A percentile compares a stretch with the other conserved stretches of the same genome.
Evolutionary conservation across 2,329 filamentous ascomycete species (phyloP).

Genomic region (Sclerotinia subarctica): DNA sequence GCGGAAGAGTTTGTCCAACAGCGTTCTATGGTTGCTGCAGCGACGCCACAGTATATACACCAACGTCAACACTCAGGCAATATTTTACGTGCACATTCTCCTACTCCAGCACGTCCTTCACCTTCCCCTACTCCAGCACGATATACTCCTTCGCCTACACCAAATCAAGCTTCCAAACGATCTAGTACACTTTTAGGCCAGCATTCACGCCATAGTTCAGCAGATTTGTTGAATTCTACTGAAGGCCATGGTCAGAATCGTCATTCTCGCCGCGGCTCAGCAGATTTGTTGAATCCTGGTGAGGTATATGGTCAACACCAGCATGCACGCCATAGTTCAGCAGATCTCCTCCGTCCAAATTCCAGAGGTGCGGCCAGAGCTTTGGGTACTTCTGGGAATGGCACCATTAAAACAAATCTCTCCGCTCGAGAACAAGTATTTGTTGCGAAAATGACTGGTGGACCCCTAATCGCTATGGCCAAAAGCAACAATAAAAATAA

Average conservation of each 20-base stretch:
- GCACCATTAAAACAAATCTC: constrained; percentile 58
- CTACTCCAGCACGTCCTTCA: constrained; percentile 45
- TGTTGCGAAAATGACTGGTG: constrained; percentile 76
- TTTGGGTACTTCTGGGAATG: constrained; percentile 34
- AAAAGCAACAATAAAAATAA: constrained; percentile 41
- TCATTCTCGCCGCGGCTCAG: constrained; percentile 1
- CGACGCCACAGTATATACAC: constrained; percentile 57
- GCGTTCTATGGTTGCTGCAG: constrained; percentile 57
- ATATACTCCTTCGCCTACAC: constrained; percentile 37
- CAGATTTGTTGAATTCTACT: constrained; percentile 14
- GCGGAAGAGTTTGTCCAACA: constrained; percentile 83
- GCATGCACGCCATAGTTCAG: constrained; percentile 49
- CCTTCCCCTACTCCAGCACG: constrained; percentile 5
- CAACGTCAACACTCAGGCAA: constrained; percentile 55
- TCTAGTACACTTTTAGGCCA: constrained; percentile 42
- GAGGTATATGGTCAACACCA: constrained; percentile 37
- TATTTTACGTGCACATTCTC: constrained; percentile 43
- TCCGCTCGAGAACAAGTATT: constrained; percentile 87
- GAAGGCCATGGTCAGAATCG: background rate
- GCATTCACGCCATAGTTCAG: constrained; percentile 43
- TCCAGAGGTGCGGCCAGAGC: constrained; percentile 56
- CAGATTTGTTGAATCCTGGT: constrained; percentile 36
- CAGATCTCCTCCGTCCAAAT: constrained; percentile 50
- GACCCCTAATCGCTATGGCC: constrained; percentile 64
- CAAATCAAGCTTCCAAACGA: constrained; percentile 45